Base-by-base conservation (phyloP, 768 basidiomycete genomes). In the Pholiota microspora region DNA sequence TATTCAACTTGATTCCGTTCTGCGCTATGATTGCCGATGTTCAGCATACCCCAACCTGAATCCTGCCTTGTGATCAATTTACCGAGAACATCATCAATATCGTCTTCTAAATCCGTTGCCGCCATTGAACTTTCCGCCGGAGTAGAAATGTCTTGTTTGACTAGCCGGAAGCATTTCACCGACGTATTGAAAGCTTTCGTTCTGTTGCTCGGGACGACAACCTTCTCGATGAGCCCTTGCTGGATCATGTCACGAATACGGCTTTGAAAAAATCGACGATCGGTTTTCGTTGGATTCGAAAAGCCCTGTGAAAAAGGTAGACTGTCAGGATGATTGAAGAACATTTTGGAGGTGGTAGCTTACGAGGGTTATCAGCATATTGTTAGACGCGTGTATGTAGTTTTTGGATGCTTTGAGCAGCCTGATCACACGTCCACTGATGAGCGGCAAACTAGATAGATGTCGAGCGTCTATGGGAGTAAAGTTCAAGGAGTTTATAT, bases 231-330 rank as follows among this genome's bases (percentile, higher is more conserved):
- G 34, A 89, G 63, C 6, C 89, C 84, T 63, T 87, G 81, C 49
- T 83, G 80, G 16, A 89, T 79, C 62, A 94, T 74, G 59, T 88
- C 89, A 2, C 84, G 81, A 35, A 94, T 73, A 40, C 91, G 78
- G 31, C 79, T 82, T 63, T 85, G 83, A 66, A 94, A 92, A 63
- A 92, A 91, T 12, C 92, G 82, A n/a, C 92, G 81, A 60, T 92
- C 86, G 3, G 82, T 82, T 67, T 85, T 89, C 4, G 80, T 84
- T 28, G 89, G 89, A 65, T 85, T 84, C 18, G 74, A 61, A 65
- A 91, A 91, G 2, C 92, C 92, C 91, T 94, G 54, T 3, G 49
- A 36, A 49, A 10, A 21, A 13, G n/a, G 7, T 42, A 21, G 58
- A 36, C 25, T 7, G 35, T 9, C 54, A 49, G 2, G 1, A 21